phyloP scores from a whole-genome alignment of 2,329 filamentous ascomycete genomes.

The Sporothrix brasiliensis region DNA sequence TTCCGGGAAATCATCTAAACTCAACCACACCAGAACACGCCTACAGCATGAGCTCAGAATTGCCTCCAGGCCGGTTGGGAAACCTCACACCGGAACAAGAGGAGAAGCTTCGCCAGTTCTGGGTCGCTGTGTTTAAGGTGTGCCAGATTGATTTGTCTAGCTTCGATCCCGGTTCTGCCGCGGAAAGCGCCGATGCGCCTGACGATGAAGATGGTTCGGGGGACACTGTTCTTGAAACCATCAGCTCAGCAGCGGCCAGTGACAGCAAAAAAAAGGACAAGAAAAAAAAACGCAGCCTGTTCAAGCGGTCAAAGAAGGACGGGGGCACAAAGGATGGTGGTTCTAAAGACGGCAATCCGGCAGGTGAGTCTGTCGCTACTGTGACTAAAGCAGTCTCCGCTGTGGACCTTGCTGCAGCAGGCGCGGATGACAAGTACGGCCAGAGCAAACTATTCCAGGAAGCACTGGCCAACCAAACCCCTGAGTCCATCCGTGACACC shows the following conservation, averaged over 20 bases:
- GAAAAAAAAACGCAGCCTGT: constrained; percentile 64
- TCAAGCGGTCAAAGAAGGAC: constrained; percentile 47
- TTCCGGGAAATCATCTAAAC: not conserved
- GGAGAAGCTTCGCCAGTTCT: constrained; percentile 83
- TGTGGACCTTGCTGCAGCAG: constrained; percentile 35
- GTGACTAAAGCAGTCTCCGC: constrained; percentile 21
- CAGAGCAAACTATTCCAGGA: constrained; percentile 85
- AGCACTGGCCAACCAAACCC: constrained; percentile 73
- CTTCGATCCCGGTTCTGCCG: constrained; percentile 39
- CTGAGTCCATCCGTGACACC: constrained; percentile 75
- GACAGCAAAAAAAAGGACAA: constrained; percentile 60
- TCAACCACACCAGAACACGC: not conserved
- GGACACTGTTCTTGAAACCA: constrained; percentile 36
- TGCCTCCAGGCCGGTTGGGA: constrained; percentile 72
- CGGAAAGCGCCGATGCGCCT: constrained; percentile 43
- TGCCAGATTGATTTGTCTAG: constrained; percentile 61
- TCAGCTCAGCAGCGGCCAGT: constrained; percentile 38
- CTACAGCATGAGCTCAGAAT: constrained; percentile 41
- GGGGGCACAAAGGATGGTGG: constrained; percentile 46
- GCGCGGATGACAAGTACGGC: constrained; percentile 87
- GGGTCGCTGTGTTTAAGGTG: constrained; percentile 74
- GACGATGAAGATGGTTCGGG: constrained; percentile 38
- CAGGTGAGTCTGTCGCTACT: constrained; percentile 20
- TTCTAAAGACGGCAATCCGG: constrained; percentile 9
- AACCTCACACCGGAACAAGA: constrained; percentile 91